A percentile compares a stretch with the other conserved stretches of the same genome.
Conservation (phyloP, 768 basidiomycete genomes). For the Dacryopinax spathularia region DNA sequence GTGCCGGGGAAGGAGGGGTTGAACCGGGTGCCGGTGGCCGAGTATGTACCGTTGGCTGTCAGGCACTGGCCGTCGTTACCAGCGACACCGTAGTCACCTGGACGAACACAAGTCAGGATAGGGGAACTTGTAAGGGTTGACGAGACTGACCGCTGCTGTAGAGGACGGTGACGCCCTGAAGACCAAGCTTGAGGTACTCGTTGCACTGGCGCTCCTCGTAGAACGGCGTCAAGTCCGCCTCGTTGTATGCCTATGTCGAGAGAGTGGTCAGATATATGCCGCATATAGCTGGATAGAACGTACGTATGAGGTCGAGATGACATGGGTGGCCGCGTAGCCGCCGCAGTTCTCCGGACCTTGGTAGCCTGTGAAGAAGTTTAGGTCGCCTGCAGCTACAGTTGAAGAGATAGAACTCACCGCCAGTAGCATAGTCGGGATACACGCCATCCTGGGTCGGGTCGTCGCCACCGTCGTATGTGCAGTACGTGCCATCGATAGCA, state of each 20-base stretch:
- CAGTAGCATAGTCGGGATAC: slow-evolving; percentile 30
- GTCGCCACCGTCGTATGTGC: slow-evolving; percentile 35
- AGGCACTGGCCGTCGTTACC: slow-evolving; percentile 23
- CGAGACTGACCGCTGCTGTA: slow-evolving; percentile 8
- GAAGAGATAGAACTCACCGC: slow-evolving; percentile 17
- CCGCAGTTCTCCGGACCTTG: slow-evolving; percentile 28
- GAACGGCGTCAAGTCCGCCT: slow-evolving; percentile 8
- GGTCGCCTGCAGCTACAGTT: background rate
- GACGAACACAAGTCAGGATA: too few species aligned
- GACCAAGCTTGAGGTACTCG: slow-evolving; percentile 35
- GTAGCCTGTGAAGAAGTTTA: slow-evolving; percentile 6
- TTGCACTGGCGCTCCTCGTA: slow-evolving; percentile 28
- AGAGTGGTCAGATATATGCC: too few species aligned
- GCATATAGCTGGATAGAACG: too few species aligned
- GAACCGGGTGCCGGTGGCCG: background rate
- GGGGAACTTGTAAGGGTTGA: background rate
- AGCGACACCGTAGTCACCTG: slow-evolving; percentile 35
- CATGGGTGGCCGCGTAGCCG: slow-evolving; percentile 25
- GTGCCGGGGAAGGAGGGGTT: slow-evolving; percentile 10
- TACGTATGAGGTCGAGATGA: slow-evolving; percentile 13
- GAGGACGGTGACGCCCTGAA: slow-evolving; percentile 25
- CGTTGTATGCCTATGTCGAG: too few species aligned
- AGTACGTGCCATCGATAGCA: slow-evolving; percentile 28
- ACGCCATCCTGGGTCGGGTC: slow-evolving; percentile 23
- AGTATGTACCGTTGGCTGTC: slow-evolving; percentile 20